Evolutionary conservation across 371 early-diverging fungal genomes (phyloP).

Genomic region (Mucor saturninus): DNA sequence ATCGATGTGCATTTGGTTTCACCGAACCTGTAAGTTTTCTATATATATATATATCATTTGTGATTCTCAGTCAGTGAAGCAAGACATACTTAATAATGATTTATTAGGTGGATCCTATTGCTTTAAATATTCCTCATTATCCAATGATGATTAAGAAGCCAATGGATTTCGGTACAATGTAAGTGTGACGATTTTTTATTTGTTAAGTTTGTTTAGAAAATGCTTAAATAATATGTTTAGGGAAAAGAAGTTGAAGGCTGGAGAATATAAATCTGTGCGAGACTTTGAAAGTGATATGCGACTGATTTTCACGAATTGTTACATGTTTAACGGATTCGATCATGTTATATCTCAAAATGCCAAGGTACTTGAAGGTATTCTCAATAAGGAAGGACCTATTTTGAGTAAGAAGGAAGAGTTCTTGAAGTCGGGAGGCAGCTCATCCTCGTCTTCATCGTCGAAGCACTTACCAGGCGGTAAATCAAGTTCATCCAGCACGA

Average conservation of each 20-base stretch:
- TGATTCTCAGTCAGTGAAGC: too few relatives aligned
- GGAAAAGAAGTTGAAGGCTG: conserved; percentile 67
- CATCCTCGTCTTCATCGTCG: conserved; percentile 1
- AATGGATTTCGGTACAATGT: conserved; percentile 74
- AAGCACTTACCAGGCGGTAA: background rate
- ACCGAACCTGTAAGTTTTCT: conserved; percentile 71
- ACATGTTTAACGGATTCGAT: conserved; percentile 81
- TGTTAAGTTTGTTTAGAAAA: too few relatives aligned
- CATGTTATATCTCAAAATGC: conserved; percentile 72
- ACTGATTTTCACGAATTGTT: conserved; percentile 88
- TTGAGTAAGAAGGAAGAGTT: conserved; percentile 37
- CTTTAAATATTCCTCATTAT: conserved; percentile 83
- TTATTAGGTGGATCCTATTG: conserved; percentile 73
- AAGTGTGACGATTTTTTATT: conserved; percentile 14
- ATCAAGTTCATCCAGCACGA: conserved; percentile 4
- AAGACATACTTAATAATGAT: too few relatives aligned
- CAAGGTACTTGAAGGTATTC: conserved; percentile 50
- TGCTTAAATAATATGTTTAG: conserved; percentile 10
- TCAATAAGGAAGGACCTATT: conserved; percentile 53
- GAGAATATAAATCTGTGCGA: conserved; percentile 57
- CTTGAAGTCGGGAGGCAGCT: conserved; percentile 7
- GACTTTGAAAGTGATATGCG: conserved; percentile 77
- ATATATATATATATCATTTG: too few relatives aligned
- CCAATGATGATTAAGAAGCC: conserved; percentile 83
- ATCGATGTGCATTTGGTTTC: conserved; percentile 53